Conservation (phyloP, 2,329 filamentous ascomycete genomes). For the Trichoderma atroviride region DNA sequence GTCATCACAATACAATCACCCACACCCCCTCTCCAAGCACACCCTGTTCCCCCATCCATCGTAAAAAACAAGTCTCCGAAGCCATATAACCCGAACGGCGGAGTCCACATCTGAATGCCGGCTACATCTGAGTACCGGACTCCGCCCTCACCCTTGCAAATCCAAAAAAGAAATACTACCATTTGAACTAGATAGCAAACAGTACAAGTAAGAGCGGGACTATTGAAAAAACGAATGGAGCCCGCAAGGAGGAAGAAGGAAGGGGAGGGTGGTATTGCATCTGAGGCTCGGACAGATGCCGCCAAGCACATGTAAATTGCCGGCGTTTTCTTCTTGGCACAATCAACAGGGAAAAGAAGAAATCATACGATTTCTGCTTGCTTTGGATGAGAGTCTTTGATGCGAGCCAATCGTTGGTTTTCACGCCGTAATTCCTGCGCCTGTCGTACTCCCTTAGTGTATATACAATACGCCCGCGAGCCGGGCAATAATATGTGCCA, state of each 20-base stretch:
- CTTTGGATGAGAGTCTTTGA: background rate
- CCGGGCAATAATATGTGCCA: background rate
- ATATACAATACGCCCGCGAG: background rate
- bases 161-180: background rate
- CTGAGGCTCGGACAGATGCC: constrained; percentile 2
- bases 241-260: background rate
- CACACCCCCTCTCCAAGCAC: background rate
- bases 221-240: background rate
- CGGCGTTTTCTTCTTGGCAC: background rate
- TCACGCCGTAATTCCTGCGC: background rate
- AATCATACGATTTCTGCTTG: background rate
- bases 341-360: background rate
- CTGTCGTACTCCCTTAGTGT: background rate
- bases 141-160: background rate
- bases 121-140: constrained; percentile 3
- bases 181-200: background rate
- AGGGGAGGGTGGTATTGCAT: background rate
- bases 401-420: background rate
- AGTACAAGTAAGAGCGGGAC: background rate
- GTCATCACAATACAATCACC: background rate
- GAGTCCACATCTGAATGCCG: constrained; percentile 20
- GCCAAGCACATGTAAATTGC: background rate
- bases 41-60: no score
- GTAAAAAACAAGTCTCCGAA: background rate
- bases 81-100: background rate